Evolutionary conservation across 306 rosid species (phyloP).

Genomic region (Bauhinia variegata): DNA sequence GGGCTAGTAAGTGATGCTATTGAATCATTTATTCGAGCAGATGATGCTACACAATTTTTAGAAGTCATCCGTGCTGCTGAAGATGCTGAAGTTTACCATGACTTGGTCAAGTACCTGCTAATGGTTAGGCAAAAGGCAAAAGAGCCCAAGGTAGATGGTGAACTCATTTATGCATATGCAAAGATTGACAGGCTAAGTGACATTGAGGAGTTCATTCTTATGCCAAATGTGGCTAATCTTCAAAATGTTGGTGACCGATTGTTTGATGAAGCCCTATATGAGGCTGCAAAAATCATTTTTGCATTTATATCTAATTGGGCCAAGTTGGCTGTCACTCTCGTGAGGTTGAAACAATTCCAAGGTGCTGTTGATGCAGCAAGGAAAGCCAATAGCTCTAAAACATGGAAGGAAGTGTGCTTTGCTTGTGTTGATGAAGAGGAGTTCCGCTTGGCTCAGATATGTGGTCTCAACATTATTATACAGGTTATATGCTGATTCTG

Average conservation of each 20-base stretch:
- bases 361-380: constrained; percentile 99
- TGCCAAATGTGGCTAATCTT: constrained; percentile 99
- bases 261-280: constrained; percentile 91
- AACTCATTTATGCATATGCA: constrained; percentile 97
- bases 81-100: constrained; percentile 80
- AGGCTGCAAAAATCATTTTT: constrained; percentile 95
- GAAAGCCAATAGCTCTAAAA: constrained; percentile 97
- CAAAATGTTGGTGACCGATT: constrained; percentile 94
- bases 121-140: constrained; percentile 96
- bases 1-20: constrained; percentile 97
- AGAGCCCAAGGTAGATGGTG: constrained; percentile 98
- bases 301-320: constrained; percentile 99
- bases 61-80: constrained; percentile 92
- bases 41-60: constrained; percentile 90
- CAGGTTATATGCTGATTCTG: constrained; percentile 61
- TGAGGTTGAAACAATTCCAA: constrained; percentile 92
- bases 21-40: constrained; percentile 96
- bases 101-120: constrained; percentile 90
- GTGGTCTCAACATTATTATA: constrained; percentile 94
- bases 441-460: constrained; percentile 98
- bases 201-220: constrained; percentile 94
- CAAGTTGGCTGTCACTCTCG: constrained; percentile 91
- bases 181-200: constrained; percentile 95
- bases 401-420: constrained; percentile 99
- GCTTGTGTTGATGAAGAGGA: constrained; percentile 99